Percentiles rank a stretch among this genome's conserved stretches.
These are phyloP conservation scores for Dipteronia sinensis DNA, from an alignment of 345 rosid genomes.

Conservation along the genomic window DNA sequence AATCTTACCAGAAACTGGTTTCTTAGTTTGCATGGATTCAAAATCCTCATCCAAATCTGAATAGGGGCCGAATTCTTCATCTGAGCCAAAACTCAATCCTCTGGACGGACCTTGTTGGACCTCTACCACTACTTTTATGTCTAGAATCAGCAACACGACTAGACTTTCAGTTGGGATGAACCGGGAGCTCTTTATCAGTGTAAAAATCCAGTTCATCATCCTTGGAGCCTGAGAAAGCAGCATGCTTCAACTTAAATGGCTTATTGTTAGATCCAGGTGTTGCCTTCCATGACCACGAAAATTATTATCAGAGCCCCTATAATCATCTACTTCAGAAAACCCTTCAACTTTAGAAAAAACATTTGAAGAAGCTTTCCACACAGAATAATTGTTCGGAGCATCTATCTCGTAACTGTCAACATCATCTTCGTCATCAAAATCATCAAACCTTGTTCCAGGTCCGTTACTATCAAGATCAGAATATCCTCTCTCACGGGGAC, in stretches of 20 bases:
- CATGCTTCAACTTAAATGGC: conserved; percentile 35
- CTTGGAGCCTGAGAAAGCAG: conserved; percentile 42
- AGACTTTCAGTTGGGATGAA: conserved; percentile 67
- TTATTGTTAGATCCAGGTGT: conserved; percentile 25
- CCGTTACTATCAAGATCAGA: conserved; percentile 40
- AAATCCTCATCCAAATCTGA: conserved; percentile 62
- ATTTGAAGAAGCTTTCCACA: conserved; percentile 34
- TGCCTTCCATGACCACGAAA: conserved; percentile 27
- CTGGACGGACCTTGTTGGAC: conserved; percentile 14
- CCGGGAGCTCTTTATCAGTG: conserved; percentile 61
- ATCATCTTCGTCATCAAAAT: conserved; percentile 92
- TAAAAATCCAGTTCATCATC: conserved; percentile 53
- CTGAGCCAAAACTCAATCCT: conserved; percentile 68
- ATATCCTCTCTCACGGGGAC: conserved; percentile 39
- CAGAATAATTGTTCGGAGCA: conserved; percentile 34
- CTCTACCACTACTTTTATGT: conserved; percentile 32
- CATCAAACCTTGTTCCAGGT: conserved; percentile 76
- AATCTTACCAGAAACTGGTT: conserved; percentile 30
- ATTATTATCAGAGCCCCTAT: conserved; percentile 27
- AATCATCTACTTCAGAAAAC: conserved; percentile 50
- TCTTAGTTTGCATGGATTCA: conserved; percentile 31
- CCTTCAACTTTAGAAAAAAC: no score
- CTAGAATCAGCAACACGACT: conserved; percentile 64
- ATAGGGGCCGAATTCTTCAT: conserved; percentile 53
- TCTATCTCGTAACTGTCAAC: conserved; percentile 90